These are phyloP conservation scores for Fraxinus cuspidata DNA, from an alignment of 257 asterid genomes.

Conservation along the genomic window DNA sequence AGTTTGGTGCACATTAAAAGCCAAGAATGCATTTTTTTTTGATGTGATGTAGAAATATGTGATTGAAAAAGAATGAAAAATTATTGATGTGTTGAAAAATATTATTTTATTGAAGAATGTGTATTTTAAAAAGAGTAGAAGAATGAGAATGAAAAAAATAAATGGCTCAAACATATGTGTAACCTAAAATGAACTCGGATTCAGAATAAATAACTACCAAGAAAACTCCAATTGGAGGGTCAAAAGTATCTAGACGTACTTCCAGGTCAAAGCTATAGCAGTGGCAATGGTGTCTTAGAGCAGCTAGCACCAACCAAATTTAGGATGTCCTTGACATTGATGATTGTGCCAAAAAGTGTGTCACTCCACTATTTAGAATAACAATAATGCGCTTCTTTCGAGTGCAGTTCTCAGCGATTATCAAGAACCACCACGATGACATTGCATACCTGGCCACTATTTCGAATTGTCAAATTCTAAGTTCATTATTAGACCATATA, in stretches of 20 bases:
- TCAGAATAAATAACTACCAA: constrained; percentile 8
- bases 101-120: too few relatives aligned
- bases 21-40: too few relatives aligned
- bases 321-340: neutral
- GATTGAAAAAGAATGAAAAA: too few relatives aligned
- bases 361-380: neutral
- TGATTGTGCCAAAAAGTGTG: neutral
- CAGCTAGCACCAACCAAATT: neutral
- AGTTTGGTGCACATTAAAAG: too few relatives aligned
- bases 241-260: constrained; percentile 46
- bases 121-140: too few relatives aligned
- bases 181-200: constrained; percentile 36
- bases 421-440: neutral
- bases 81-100: too few relatives aligned
- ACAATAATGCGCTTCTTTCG: neutral
- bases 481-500: neutral
- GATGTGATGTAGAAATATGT: too few relatives aligned
- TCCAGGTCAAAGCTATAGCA: constrained; percentile 41
- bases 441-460: neutral
- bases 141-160: too few relatives aligned
- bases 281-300: neutral
- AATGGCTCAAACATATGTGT: too few relatives aligned
- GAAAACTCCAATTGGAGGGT: constrained; percentile 6
- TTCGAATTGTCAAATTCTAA: neutral
- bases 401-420: neutral